Evolutionary conservation across 495 filamentous ascomycete genomes (phyloP).

Genomic region (Cetradonia linearis): DNA sequence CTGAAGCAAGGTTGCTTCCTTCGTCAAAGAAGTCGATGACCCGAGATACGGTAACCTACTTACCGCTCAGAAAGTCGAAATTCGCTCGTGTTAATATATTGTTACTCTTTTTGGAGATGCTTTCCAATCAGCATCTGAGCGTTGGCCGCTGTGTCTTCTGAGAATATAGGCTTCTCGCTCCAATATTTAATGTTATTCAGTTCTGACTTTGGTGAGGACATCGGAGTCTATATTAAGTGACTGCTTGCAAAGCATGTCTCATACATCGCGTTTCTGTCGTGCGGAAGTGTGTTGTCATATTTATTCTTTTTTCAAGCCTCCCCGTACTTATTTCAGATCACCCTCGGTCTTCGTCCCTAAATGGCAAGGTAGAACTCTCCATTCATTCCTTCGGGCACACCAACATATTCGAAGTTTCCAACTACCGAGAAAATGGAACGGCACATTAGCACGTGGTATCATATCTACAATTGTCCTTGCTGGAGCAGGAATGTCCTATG

Average conservation of each 20-base stretch:
- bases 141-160: neutral
- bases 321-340: neutral
- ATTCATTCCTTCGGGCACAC: neutral
- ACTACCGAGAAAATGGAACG: neutral
- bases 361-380: neutral
- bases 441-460: neutral
- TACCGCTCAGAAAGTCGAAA: neutral
- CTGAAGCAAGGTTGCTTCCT: neutral
- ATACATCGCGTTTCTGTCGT: neutral
- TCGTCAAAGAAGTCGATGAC: neutral
- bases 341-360: neutral
- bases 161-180: neutral
- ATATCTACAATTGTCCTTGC: neutral
- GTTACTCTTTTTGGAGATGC: neutral
- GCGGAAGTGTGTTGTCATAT: neutral
- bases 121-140: neutral
- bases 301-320: neutral
- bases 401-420: neutral
- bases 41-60: neutral
- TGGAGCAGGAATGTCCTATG: slow-evolving; percentile 7
- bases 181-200: neutral
- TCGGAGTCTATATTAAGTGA: neutral
- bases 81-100: neutral
- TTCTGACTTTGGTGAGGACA: neutral
- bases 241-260: slow-evolving; percentile 1